Base-by-base conservation (phyloP, 2,329 filamentous ascomycete species). In the Huntiella decipiens region DNA sequence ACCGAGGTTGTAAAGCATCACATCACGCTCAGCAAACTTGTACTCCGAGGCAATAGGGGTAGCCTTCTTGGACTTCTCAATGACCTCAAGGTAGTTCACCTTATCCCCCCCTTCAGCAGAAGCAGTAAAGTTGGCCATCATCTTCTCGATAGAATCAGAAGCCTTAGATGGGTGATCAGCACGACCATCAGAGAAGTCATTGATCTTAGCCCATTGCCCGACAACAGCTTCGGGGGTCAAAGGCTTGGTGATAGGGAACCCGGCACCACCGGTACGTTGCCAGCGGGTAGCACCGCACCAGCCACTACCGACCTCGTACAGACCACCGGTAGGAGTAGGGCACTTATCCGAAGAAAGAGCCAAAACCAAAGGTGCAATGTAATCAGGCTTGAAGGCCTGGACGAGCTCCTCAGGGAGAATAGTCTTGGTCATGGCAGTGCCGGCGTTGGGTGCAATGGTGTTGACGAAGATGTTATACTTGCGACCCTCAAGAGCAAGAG, bases 391-490 rank as follows among this genome's bases (percentile, higher is more conserved):
- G 73, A 98, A 94, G 39, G 91, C 88, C 68, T 96, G 87, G 13
- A 98, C 87, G 67, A 96, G 77, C 68, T 98, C 91, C 65, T 94
- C 86, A 28, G 91, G 91, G 70, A 98, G 74, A 60, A 98, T 83
- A 43, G 83, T 88, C 54, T 79, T 75, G 47, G 91, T 98, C 83
- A 98, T 91, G 59, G 80, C 78, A 38, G 91, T 98, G 55, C 91
- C 91, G 35, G 91, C 91, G 58, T 96, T 98, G 54, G 91, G 91
- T 17, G 91, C 91, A 57, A 98, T 95, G 49, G 87, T 94, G 73
- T 98, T 98, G 62, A 94, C 84, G 56, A 77, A 86, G 63, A 98
- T 96, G 71, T 95, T 94, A 72, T 98, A 86, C 70, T 96, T 96
- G 58, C 74, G 73, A 56, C 91, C 91, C 66, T 98, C 91, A 43